These are phyloP conservation scores for Aspergillus saccharolyticus DNA, from an alignment of 495 filamentous ascomycete genomes.

Conservation along the genomic window DNA sequence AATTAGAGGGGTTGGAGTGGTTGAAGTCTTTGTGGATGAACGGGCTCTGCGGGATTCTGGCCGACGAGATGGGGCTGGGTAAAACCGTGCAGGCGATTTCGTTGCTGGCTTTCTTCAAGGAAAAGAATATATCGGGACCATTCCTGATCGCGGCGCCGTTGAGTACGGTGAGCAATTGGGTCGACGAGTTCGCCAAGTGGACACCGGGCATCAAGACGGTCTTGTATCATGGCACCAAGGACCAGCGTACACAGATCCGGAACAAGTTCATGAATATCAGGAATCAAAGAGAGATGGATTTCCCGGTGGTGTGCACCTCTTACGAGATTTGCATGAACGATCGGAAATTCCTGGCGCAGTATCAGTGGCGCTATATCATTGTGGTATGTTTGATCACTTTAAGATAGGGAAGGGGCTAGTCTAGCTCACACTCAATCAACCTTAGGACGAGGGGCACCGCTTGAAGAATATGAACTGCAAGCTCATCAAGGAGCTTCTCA, in stretches of 20 bases:
- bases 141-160: slow-evolving; percentile 87
- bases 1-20: slow-evolving; percentile 93
- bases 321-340: slow-evolving; percentile 97
- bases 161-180: slow-evolving; percentile 92
- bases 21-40: slow-evolving; percentile 82
- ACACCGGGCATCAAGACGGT: slow-evolving; percentile 79
- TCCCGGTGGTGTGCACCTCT: slow-evolving; percentile 87
- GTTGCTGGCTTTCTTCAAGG: slow-evolving; percentile 80
- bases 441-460: slow-evolving; percentile 86
- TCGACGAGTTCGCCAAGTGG: slow-evolving; percentile 91
- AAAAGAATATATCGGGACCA: slow-evolving; percentile 79
- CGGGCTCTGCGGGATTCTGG: slow-evolving; percentile 89
- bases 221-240: slow-evolving; percentile 81
- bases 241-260: slow-evolving; percentile 67
- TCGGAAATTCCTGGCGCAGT: slow-evolving; percentile 67
- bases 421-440: slow-evolving; percentile 1
- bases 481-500: slow-evolving; percentile 79
- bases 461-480: slow-evolving; percentile 96
- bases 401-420: slow-evolving; percentile 1
- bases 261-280: slow-evolving; percentile 54
- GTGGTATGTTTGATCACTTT: slow-evolving; percentile 56
- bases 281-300: slow-evolving; percentile 58
- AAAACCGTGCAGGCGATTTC: slow-evolving; percentile 95
- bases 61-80: slow-evolving; percentile 96
- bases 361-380: slow-evolving; percentile 94